Percentiles rank a stretch among this genome's conserved stretches.
Conservation (phyloP, 2,329 filamentous ascomycete species). For the Aureobasidium musti region DNA sequence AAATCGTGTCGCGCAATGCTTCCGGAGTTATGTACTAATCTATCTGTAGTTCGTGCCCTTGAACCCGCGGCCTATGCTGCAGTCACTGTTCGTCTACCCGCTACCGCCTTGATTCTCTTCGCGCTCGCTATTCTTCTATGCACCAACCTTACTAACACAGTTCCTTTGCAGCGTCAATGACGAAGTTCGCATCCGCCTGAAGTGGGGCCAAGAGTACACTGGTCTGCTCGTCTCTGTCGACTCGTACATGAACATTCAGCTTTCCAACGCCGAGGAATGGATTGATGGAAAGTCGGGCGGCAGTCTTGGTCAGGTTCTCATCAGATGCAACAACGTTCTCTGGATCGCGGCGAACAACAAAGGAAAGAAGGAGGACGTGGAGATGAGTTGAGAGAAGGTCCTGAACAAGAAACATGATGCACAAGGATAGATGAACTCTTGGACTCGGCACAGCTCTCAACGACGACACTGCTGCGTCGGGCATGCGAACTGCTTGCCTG, state of each 20-base stretch:
- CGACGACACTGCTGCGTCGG: neutral
- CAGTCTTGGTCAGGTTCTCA: slow-evolving; percentile 84
- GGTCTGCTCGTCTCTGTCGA: slow-evolving; percentile 90
- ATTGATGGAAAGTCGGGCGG: slow-evolving; percentile 85
- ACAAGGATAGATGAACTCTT: slow-evolving; percentile 5
- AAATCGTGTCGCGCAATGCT: neutral
- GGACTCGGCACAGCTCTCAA: neutral
- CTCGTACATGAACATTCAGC: slow-evolving; percentile 98
- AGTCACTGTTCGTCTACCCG: slow-evolving; percentile 69
- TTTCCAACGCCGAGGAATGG: slow-evolving; percentile 87
- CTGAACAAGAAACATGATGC: neutral
- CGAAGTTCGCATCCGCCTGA: slow-evolving; percentile 85
- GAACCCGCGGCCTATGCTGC: slow-evolving; percentile 95
- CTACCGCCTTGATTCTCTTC: neutral
- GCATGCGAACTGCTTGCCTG: neutral
- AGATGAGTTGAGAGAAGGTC: slow-evolving; percentile 25
- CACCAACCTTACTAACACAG: slow-evolving; percentile 4
- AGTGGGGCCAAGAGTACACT: slow-evolving; percentile 99
- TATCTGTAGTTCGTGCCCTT: slow-evolving; percentile 71
- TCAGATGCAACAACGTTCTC: slow-evolving; percentile 95
- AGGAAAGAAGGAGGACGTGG: slow-evolving; percentile 28
- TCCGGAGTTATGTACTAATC: neutral
- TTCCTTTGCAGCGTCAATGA: slow-evolving; percentile 70
- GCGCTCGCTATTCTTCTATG: neutral
- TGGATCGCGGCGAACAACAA: slow-evolving; percentile 66